Conservation (phyloP, 768 basidiomycete species). For the Lactarius psammicola region DNA sequence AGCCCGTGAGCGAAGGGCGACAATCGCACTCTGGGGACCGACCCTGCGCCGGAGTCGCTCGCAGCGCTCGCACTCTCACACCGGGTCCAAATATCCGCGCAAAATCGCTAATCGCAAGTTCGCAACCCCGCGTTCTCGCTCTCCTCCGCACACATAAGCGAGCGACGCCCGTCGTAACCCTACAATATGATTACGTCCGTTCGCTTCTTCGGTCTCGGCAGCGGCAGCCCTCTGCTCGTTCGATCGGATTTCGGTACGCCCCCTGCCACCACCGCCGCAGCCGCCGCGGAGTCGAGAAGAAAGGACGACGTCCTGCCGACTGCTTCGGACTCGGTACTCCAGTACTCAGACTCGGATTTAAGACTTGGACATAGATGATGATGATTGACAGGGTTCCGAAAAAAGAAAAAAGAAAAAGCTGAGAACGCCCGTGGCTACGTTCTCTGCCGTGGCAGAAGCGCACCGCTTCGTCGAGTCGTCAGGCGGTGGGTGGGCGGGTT, state of each 20-base stretch:
- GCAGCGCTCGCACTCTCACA: not conserved
- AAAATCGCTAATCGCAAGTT: no score
- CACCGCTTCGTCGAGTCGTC: not conserved
- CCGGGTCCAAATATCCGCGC: not conserved
- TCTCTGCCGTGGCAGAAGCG: no score
- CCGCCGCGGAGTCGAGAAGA: not conserved
- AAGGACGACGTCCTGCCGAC: not conserved
- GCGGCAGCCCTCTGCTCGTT: not conserved
- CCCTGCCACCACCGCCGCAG: not conserved
- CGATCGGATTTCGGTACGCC: not conserved
- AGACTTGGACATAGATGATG: not conserved
- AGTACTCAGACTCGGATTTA: not conserved
- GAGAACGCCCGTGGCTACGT: not conserved
- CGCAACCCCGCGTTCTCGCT: not conserved
- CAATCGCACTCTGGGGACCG: no score
- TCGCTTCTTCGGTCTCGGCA: not conserved
- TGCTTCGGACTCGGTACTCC: not conserved
- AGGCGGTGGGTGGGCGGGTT: not conserved
- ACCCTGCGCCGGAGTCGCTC: not conserved
- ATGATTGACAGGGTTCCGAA: not conserved
- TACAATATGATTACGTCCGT: not conserved
- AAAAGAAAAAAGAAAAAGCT: not conserved
- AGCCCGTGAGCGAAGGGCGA: not conserved
- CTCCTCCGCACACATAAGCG: not conserved
- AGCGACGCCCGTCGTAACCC: not conserved